Conservation (phyloP, 2,329 filamentous ascomycete genomes). For the Phaeomoniella chlamydospora region DNA sequence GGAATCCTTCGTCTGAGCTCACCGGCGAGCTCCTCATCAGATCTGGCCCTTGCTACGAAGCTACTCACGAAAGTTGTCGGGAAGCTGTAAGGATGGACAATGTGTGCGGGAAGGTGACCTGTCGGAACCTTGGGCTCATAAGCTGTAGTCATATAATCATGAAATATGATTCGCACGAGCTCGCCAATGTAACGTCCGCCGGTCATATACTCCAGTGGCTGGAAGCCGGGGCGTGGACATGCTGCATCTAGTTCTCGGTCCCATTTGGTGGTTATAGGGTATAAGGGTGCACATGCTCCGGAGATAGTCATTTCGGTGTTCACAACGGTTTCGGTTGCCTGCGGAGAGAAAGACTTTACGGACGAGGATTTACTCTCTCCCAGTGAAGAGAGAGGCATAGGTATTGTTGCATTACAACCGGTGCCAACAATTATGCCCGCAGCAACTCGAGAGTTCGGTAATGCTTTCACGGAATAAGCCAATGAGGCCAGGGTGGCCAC, state of each 20-base stretch:
- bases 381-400: constrained; percentile 48
- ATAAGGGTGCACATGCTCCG: constrained; percentile 54
- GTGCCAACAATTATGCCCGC: constrained; percentile 77
- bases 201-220: constrained; percentile 76
- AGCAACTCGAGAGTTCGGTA: constrained; percentile 47
- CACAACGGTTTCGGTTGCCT: constrained; percentile 54
- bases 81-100: constrained; percentile 47
- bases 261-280: constrained; percentile 55
- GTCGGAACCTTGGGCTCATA: constrained; percentile 20
- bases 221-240: constrained; percentile 59
- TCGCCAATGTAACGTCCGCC: constrained; percentile 66
- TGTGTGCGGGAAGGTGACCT: constrained; percentile 36
- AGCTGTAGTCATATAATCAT: constrained; percentile 44
- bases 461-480: constrained; percentile 53
- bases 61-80: constrained; percentile 62
- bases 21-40: constrained; percentile 33
- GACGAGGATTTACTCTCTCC: constrained; percentile 46
- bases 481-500: constrained; percentile 68
- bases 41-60: constrained; percentile 40
- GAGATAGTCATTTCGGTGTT: constrained; percentile 80
- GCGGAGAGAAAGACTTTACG: constrained; percentile 30
- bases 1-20: constrained; percentile 39
- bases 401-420: constrained; percentile 67
- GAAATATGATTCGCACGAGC: constrained; percentile 54
- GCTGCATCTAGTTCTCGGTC: constrained; percentile 51